Evolutionary conservation across 345 rosid species (phyloP).

Genomic region (Geranium brycei): DNA sequence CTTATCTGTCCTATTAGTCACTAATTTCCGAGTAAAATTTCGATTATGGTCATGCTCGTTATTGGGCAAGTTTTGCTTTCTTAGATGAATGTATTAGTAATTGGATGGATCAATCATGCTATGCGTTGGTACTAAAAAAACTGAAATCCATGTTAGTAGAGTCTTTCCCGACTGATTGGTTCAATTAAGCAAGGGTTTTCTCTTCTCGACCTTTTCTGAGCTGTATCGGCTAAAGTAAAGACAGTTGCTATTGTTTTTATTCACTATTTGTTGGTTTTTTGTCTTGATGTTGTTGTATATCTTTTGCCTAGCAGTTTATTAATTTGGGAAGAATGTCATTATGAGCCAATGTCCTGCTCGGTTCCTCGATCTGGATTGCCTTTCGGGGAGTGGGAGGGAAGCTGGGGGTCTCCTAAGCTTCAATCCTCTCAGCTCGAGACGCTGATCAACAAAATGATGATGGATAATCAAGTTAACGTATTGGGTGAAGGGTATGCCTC

Average conservation of each 20-base stretch:
- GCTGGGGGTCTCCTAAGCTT: no score
- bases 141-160: background rate
- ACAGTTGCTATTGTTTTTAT: background rate
- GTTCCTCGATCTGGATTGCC: constrained; percentile 17
- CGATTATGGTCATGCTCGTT: no score
- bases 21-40: no score
- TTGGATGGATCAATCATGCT: background rate
- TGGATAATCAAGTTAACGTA: constrained; percentile 49
- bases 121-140: background rate
- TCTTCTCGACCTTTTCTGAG: background rate
- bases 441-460: constrained; percentile 70
- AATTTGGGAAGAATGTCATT: constrained; percentile 86
- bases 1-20: no score
- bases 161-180: background rate
- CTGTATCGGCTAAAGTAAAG: background rate
- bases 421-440: constrained; percentile 16
- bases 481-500: constrained; percentile 80
- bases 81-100: no score
- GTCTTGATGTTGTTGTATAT: background rate
- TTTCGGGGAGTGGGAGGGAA: no score
- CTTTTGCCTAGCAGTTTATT: constrained; percentile 38
- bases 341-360: constrained; percentile 19
- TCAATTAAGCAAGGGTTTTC: background rate
- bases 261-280: background rate
- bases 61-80: no score